Conservation (phyloP, 805 yeast genomes). For the Candida hispaniensis region DNA sequence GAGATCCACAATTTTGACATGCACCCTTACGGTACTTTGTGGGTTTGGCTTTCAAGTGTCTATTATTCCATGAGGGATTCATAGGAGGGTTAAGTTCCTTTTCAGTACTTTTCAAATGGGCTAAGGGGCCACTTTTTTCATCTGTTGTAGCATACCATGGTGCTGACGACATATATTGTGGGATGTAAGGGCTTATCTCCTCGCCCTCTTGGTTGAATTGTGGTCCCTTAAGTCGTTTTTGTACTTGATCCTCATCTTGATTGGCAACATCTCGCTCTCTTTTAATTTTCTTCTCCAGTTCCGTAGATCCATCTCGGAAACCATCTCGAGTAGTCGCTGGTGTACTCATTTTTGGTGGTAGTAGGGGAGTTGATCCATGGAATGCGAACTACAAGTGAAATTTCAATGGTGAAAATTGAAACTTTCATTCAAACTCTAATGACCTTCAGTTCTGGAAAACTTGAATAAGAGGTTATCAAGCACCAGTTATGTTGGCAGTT, state of each 20-base stretch:
- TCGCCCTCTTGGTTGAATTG: conserved; percentile 17
- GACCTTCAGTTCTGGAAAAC: too few relatives aligned
- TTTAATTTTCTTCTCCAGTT: conserved; percentile 4
- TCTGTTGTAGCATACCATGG: conserved; percentile 28
- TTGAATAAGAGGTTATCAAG: too few relatives aligned
- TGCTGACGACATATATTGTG: conserved; percentile 26
- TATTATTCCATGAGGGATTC: conserved; percentile 28
- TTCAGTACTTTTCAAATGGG: conserved; percentile 24
- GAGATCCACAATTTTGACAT: conserved; percentile 52
- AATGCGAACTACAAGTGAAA: too few relatives aligned
- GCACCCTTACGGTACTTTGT: conserved; percentile 31
- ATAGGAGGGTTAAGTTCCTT: conserved; percentile 22
- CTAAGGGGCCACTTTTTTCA: conserved; percentile 19
- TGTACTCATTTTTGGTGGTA: too few relatives aligned
- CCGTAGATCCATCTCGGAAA: conserved; percentile 12
- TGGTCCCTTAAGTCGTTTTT: conserved; percentile 2
- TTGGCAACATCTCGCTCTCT: conserved; percentile 9
- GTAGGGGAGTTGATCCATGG: too few relatives aligned
- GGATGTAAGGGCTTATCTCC: conserved; percentile 30
- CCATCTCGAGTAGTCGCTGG: conserved; percentile 13
- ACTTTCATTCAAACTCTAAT: too few relatives aligned
- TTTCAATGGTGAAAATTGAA: too few relatives aligned
- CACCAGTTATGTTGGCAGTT: too few relatives aligned
- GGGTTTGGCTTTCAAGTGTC: conserved; percentile 14
- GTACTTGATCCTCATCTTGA: conserved; percentile 9